Evolutionary conservation across 176 grass and related monocot species (phyloP), one percentile per base, ranked within the genome.

Genomic region (Avena insularis): DNA sequence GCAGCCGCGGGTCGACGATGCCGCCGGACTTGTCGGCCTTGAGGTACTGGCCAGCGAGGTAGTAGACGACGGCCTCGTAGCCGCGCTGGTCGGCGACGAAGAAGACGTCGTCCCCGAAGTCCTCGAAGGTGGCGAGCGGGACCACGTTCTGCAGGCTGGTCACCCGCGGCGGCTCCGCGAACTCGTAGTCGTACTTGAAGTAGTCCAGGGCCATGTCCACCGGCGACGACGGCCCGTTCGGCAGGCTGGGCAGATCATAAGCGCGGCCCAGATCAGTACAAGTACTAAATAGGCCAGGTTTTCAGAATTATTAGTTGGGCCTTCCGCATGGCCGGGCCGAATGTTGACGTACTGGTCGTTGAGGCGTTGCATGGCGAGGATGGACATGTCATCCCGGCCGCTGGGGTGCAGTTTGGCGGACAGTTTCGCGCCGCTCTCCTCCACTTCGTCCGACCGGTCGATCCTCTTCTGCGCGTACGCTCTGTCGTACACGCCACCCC

Each of bases 101-200:
- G 60, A 27, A 63, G 60, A 63, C 60, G 11, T 63, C 60, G 60
- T 63, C 60, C 0, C 61, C 61, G 61, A 13, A 64, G 61, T 64
- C 61, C 5, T 64, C 23, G 12, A 64, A 64, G 61, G 61, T 64
- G 61, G 61, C 61, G 61, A 64, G 61, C 12, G 60, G 60, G 60
- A 63, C 60, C 9, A 27, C 21, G 60, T 63, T 63, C 60, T 63
- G 60, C 21, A 63, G 60, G 60, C 60, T 63, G 10, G 60, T 63
- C 60, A 63, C 60, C 60, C 60, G 60, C 60, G 60, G 21, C 4
- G 61, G 61, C 61, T 29, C 61, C 23, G 61, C 61, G 61, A 29
- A 64, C 61, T 29, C 61, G 61, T 64, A 64, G 61, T 64, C 61
- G 61, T 64, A 64, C 23, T 64, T 64, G 61, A 64, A 64, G 23